A percentile compares a stretch with the other conserved stretches of the same genome.
These are phyloP conservation scores for Rugosomyces carneus DNA, from an alignment of 1,284 basidiomycete genomes.

Conservation along the genomic window DNA sequence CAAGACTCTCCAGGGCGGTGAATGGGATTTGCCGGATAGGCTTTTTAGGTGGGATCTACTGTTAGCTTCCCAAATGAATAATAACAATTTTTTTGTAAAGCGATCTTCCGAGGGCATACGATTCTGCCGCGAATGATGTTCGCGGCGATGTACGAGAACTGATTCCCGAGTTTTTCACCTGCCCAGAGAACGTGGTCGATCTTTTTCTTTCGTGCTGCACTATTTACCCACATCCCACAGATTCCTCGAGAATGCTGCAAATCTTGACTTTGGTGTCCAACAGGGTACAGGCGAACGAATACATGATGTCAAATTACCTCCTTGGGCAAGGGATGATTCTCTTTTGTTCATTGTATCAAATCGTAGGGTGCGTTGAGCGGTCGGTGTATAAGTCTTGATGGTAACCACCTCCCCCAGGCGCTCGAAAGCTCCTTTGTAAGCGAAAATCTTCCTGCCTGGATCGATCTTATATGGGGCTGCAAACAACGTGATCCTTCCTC, in stretches of 20 bases:
- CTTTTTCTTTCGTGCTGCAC: neutral
- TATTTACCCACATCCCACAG: constrained; percentile 26
- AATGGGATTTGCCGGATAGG: constrained; percentile 94
- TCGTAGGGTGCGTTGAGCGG: constrained; percentile 50
- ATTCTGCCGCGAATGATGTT: constrained; percentile 81
- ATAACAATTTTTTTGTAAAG: constrained; percentile 28
- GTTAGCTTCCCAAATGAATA: neutral
- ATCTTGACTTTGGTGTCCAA: constrained; percentile 80
- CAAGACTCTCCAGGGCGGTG: constrained; percentile 86
- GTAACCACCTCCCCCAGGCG: constrained; percentile 45
- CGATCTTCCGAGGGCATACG: constrained; percentile 73
- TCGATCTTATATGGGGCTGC: constrained; percentile 87
- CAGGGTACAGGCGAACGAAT: constrained; percentile 80
- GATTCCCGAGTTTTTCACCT: constrained; percentile 89
- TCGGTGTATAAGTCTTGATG: neutral
- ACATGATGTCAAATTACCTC: constrained; percentile 84
- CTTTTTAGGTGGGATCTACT: constrained; percentile 60
- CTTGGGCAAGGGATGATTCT: constrained; percentile 87
- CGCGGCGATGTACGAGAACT: constrained; percentile 93
- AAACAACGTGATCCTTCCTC: constrained; percentile 80
- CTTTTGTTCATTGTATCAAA: constrained; percentile 81
- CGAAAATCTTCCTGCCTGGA: constrained; percentile 83
- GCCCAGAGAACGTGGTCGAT: constrained; percentile 48
- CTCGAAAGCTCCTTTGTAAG: constrained; percentile 90
- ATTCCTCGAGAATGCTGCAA: constrained; percentile 68